A percentile compares a stretch with the other conserved stretches of the same genome.
Conservation (phyloP, 2,329 filamentous ascomycete species). For the Aspergillus novoparasiticus region DNA sequence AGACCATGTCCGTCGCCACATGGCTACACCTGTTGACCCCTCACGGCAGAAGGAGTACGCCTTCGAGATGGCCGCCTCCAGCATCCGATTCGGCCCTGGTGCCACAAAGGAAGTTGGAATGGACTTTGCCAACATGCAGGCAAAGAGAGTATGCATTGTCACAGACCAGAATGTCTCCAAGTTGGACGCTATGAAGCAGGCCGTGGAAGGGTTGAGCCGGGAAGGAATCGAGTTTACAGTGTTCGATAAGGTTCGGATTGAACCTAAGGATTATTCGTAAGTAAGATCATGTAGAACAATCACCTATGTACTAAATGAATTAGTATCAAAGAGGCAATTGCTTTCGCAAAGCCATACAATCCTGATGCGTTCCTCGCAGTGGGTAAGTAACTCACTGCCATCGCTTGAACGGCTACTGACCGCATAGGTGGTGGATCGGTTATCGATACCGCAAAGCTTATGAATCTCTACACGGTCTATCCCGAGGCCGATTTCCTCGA, state of each 20-base stretch:
- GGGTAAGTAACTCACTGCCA: slow-evolving; percentile 48
- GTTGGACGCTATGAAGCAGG: slow-evolving; percentile 87
- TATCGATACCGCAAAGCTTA: slow-evolving; percentile 97
- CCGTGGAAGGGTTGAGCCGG: slow-evolving; percentile 73
- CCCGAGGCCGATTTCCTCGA: slow-evolving; percentile 93
- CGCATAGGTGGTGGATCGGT: slow-evolving; percentile 73
- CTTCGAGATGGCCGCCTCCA: slow-evolving; percentile 96
- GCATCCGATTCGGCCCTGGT: slow-evolving; percentile 90
- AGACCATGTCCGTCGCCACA: slow-evolving; percentile 59
- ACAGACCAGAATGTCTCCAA: slow-evolving; percentile 82
- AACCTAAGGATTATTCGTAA: slow-evolving; percentile 93
- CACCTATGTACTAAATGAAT: slow-evolving; percentile 8
- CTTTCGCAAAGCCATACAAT: slow-evolving; percentile 74
- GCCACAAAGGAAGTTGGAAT: slow-evolving; percentile 96
- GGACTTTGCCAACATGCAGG: slow-evolving; percentile 91
- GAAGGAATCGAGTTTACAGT: slow-evolving; percentile 82
- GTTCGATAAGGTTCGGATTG: slow-evolving; percentile 77
- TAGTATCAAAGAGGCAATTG: slow-evolving; percentile 86
- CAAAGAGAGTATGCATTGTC: slow-evolving; percentile 85
- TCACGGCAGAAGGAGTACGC: slow-evolving; percentile 89
- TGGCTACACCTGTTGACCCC: slow-evolving; percentile 76
- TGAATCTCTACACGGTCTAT: slow-evolving; percentile 93
- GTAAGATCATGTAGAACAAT: not conserved
- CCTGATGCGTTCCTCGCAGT: slow-evolving; percentile 93
- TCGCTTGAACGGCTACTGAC: slow-evolving; percentile 10